Conservation (phyloP, 441 rosid genomes). For the Omphalea diandra region DNA sequence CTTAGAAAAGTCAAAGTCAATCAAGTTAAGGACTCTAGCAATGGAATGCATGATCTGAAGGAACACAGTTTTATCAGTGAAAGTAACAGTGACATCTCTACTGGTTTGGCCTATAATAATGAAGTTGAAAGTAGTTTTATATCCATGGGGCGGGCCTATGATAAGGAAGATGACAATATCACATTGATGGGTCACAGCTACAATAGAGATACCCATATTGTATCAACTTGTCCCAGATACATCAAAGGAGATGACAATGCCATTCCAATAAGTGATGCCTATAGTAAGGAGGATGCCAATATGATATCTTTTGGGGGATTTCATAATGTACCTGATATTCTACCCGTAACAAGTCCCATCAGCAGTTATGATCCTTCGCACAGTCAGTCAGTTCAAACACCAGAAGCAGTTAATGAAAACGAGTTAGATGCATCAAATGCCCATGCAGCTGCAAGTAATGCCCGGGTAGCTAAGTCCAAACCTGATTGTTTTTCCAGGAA, state of each 20-base stretch:
- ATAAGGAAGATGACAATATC: conserved; percentile 42
- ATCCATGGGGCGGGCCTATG: conserved; percentile 34
- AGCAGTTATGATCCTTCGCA: conserved; percentile 42
- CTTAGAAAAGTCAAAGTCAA: conserved; percentile 51
- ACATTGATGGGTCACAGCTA: conserved; percentile 51
- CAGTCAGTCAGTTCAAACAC: conserved; percentile 30
- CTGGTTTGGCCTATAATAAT: conserved; percentile 34
- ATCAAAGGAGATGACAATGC: conserved; percentile 35
- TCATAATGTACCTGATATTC: conserved; percentile 53
- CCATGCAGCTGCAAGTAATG: conserved; percentile 27
- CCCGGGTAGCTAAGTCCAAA: conserved; percentile 32
- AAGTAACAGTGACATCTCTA: conserved; percentile 31
- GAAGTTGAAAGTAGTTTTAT: conserved; percentile 34
- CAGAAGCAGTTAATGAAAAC: conserved; percentile 30
- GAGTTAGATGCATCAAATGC: conserved; percentile 32
- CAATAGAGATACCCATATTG: conserved; percentile 39
- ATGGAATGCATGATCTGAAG: conserved; percentile 33
- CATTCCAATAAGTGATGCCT: conserved; percentile 33
- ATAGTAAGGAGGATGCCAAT: conserved; percentile 46
- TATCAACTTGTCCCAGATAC: conserved; percentile 48
- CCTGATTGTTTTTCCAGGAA: conserved; percentile 44
- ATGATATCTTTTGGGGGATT: conserved; percentile 62
- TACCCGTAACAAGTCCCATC: conserved; percentile 38
- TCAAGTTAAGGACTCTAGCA: conserved; percentile 46
- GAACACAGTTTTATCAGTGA: conserved; percentile 44